Conservation (phyloP, 1,139 yeast genomes). For the Scheffersomyces insectosa region DNA sequence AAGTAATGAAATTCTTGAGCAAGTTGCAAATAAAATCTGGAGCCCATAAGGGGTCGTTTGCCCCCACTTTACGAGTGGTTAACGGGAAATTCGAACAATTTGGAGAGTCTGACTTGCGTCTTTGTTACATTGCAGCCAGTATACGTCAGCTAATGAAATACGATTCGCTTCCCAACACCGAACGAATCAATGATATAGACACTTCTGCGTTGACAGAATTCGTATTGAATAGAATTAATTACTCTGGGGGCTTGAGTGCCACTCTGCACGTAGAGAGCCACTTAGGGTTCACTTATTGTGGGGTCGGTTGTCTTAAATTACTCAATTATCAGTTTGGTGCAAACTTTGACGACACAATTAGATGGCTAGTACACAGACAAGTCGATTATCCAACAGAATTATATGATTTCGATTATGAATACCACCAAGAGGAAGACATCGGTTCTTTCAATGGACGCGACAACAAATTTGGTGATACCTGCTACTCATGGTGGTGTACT, state of each 20-base stretch:
- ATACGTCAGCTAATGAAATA: slow-evolving; percentile 56
- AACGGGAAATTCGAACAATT: slow-evolving; percentile 15
- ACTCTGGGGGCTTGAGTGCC: slow-evolving; percentile 67
- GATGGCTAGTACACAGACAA: slow-evolving; percentile 70
- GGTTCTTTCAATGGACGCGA: slow-evolving; percentile 92
- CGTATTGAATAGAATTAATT: slow-evolving; percentile 44
- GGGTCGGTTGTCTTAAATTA: slow-evolving; percentile 61
- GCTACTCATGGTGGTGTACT: slow-evolving; percentile 88
- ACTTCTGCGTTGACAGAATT: slow-evolving; percentile 35
- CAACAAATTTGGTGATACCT: slow-evolving; percentile 84
- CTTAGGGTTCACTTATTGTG: slow-evolving; percentile 88
- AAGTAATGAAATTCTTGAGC: slow-evolving; percentile 50
- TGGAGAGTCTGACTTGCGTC: slow-evolving; percentile 74
- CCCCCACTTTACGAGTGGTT: slow-evolving; percentile 24
- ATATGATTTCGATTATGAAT: slow-evolving; percentile 30
- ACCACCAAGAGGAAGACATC: slow-evolving; percentile 46
- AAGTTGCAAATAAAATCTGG: slow-evolving; percentile 62
- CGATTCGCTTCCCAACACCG: slow-evolving; percentile 25
- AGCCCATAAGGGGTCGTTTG: slow-evolving; percentile 51
- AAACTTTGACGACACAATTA: slow-evolving; percentile 33
- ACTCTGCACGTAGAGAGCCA: slow-evolving; percentile 63
- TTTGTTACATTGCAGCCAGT: slow-evolving; percentile 72
- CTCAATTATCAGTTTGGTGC: slow-evolving; percentile 27
- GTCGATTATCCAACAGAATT: slow-evolving; percentile 35
- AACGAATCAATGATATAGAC: slow-evolving; percentile 43